A percentile compares a stretch with the other conserved stretches of the same genome.
phyloP scores from a whole-genome alignment of 495 filamentous ascomycete genomes.

The Sphaerosporella brunnea region DNA sequence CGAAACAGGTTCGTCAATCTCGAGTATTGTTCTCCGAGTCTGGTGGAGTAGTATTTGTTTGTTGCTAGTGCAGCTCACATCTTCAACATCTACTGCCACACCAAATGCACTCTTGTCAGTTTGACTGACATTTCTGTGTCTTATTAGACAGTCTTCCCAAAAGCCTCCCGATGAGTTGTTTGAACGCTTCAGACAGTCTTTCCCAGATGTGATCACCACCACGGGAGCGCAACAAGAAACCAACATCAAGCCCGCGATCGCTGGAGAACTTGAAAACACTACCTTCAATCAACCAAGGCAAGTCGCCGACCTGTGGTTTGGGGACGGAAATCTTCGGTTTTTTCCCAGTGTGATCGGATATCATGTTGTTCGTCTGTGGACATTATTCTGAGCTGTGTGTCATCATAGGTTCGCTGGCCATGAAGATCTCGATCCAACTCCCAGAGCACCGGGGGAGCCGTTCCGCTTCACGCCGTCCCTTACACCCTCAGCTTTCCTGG shows the following conservation, averaged over 20 bases:
- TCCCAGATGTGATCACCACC: constrained; percentile 19
- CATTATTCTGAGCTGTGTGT: constrained; percentile 4
- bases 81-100: too few relatives aligned
- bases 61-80: too few relatives aligned
- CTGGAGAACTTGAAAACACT: constrained; percentile 10
- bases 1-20: constrained; percentile 4
- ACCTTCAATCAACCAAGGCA: constrained; percentile 22
- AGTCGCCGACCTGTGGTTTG: constrained; percentile 8
- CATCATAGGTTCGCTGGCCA: constrained; percentile 28
- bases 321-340: constrained; percentile 11
- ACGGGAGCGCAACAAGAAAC: constrained; percentile 17
- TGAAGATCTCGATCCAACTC: constrained; percentile 67
- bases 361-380: constrained; percentile 5
- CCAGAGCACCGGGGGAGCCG: constrained; percentile 52
- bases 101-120: too few relatives aligned
- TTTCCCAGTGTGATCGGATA: constrained; percentile 12
- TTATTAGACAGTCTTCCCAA: constrained; percentile 24
- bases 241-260: background rate
- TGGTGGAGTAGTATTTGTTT: background rate
- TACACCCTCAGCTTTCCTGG: constrained; percentile 32
- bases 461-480: constrained; percentile 77
- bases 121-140: background rate
- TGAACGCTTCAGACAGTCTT: constrained; percentile 26
- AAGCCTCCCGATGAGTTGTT: constrained; percentile 26
- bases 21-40: too few relatives aligned